Evolutionary conservation across 495 filamentous ascomycete species (phyloP).

Genomic region (Penicillium herquei): DNA sequence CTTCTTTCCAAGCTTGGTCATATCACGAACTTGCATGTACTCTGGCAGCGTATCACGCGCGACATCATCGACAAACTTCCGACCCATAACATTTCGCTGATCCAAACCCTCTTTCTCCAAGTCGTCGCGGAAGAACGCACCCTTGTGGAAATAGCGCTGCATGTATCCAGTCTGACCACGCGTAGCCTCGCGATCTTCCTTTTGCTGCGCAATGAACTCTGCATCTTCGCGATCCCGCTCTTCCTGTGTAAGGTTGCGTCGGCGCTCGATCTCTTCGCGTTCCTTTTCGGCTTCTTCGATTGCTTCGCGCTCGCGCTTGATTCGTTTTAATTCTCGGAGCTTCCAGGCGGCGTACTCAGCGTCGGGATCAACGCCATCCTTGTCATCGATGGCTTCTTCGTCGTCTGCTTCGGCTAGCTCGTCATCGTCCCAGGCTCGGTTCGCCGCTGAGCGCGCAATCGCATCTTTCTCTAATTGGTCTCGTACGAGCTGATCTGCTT

Average conservation of each 20-base stretch:
- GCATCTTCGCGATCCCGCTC: slow-evolving; percentile 86
- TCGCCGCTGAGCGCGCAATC: slow-evolving; percentile 69
- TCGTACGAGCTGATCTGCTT: slow-evolving; percentile 76
- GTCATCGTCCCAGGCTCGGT: slow-evolving; percentile 86
- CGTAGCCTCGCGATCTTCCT: slow-evolving; percentile 76
- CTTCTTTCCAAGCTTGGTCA: slow-evolving; percentile 91
- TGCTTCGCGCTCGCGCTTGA: slow-evolving; percentile 79
- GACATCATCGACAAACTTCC: slow-evolving; percentile 75
- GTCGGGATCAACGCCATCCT: slow-evolving; percentile 81
- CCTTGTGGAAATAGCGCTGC: slow-evolving; percentile 97
- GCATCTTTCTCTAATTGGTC: slow-evolving; percentile 81
- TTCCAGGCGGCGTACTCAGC: slow-evolving; percentile 94
- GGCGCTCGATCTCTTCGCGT: slow-evolving; percentile 83
- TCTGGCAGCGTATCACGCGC: slow-evolving; percentile 78
- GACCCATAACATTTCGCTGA: slow-evolving; percentile 76
- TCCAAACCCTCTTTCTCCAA: slow-evolving; percentile 69
- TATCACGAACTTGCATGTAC: slow-evolving; percentile 90
- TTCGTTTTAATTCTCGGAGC: slow-evolving; percentile 80
- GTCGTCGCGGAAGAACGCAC: slow-evolving; percentile 90
- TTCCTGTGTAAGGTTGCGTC: slow-evolving; percentile 81
- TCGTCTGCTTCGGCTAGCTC: slow-evolving; percentile 60
- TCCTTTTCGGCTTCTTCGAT: slow-evolving; percentile 85
- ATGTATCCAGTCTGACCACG: slow-evolving; percentile 86
- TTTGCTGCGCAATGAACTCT: slow-evolving; percentile 71
- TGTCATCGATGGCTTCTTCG: slow-evolving; percentile 74